A percentile compares a stretch with the other conserved stretches of the same genome.
Evolutionary conservation across 1,284 basidiomycete genomes (phyloP).

Genomic region (Ganoderma resinaceum): DNA sequence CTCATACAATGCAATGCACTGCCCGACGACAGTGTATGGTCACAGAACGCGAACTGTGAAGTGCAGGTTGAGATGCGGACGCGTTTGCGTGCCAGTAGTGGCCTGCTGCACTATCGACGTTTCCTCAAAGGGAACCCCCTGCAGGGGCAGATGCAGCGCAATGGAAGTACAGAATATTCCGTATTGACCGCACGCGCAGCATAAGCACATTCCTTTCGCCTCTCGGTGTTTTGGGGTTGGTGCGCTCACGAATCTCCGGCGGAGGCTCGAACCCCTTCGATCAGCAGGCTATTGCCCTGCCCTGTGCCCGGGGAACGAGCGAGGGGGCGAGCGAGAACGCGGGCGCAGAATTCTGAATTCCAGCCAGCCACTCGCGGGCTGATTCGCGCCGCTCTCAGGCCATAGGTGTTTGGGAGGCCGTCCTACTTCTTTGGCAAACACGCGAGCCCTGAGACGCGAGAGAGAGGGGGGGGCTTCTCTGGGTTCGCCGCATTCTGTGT

Average conservation of each 20-base stretch:
- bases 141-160: neutral
- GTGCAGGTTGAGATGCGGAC: neutral
- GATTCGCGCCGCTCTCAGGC: conserved; percentile 9
- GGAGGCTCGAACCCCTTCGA: neutral
- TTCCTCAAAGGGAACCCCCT: neutral
- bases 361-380: neutral
- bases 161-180: neutral
- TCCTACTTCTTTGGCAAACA: conserved; percentile 1
- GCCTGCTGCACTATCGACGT: conserved; percentile 4
- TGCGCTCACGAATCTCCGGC: conserved; percentile 2
- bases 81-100: neutral
- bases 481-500: neutral
- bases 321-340: neutral
- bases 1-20: neutral
- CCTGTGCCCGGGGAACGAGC: neutral
- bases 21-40: neutral
- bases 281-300: neutral
- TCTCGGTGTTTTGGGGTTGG: neutral
- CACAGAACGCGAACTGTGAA: neutral
- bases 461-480: neutral
- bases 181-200: neutral
- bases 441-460: neutral
- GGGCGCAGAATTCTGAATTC: neutral
- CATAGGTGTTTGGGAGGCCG: conserved; percentile 7
- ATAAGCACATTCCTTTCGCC: neutral